Evolutionary conservation across 805 yeast genomes (phyloP).

Genomic region (Debaryomyces tyrocola): DNA sequence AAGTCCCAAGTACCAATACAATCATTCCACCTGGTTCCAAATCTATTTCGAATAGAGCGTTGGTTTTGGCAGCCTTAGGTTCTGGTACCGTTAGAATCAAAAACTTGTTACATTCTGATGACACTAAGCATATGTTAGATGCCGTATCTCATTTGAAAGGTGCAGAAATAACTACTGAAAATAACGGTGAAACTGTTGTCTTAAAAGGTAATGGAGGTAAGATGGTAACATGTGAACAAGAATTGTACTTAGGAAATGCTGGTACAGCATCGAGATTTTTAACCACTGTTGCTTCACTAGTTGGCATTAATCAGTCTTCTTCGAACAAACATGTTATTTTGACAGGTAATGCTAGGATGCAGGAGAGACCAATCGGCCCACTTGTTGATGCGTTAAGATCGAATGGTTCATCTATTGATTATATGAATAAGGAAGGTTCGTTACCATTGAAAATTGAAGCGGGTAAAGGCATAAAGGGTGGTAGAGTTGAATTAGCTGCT

Average conservation of each 20-base stretch:
- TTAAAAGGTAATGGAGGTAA: slow-evolving; percentile 85
- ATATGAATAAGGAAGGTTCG: slow-evolving; percentile 74
- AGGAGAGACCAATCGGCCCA: slow-evolving; percentile 95
- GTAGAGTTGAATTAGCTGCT: slow-evolving; percentile 90
- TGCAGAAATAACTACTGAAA: slow-evolving; percentile 79
- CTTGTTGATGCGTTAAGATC: slow-evolving; percentile 83
- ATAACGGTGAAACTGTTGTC: slow-evolving; percentile 85
- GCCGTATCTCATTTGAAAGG: slow-evolving; percentile 82
- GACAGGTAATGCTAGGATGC: slow-evolving; percentile 97
- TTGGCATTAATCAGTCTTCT: slow-evolving; percentile 40
- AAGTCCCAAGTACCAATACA: slow-evolving; percentile 45
- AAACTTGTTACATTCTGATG: slow-evolving; percentile 92
- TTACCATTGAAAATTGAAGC: slow-evolving; percentile 76
- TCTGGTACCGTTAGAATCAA: slow-evolving; percentile 78
- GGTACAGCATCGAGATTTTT: slow-evolving; percentile 97
- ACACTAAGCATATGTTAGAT: slow-evolving; percentile 89
- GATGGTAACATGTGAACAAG: slow-evolving; percentile 59
- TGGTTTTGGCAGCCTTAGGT: slow-evolving; percentile 89
- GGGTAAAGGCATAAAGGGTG: slow-evolving; percentile 78
- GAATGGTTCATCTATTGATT: slow-evolving; percentile 77
- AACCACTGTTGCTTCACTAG: slow-evolving; percentile 89
- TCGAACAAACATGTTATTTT: slow-evolving; percentile 51
- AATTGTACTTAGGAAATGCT: slow-evolving; percentile 90
- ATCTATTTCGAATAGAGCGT: slow-evolving; percentile 93
- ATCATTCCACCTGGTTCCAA: slow-evolving; percentile 92